Base-by-base conservation (phyloP, 176 grass and related monocot species). In the Elymus sibiricus region DNA sequence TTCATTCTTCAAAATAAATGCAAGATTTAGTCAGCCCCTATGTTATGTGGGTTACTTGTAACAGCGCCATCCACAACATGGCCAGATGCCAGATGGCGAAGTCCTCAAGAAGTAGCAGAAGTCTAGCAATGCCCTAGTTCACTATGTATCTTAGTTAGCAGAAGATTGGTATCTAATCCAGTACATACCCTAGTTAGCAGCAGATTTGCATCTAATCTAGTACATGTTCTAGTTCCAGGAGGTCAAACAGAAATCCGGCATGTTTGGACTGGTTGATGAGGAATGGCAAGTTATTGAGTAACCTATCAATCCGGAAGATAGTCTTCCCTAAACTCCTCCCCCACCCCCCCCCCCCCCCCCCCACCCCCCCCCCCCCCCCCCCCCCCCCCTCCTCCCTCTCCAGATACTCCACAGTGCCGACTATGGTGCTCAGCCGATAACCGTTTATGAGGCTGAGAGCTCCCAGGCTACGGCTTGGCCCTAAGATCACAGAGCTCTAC, bases 1-100 rank as follows among this genome's bases (percentile, higher is more conserved):
- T 3, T n/a, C 2, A 74, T 28, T 87, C 12, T 83, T 83, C 21
- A 66, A 72, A 13, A 64, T n/a, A 79, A 59, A 44, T 87, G 21
- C 34, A 74, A 26, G 21, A 26, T 26, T 21, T 11, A 72, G 60
- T 40, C 5, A 10, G 13, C 22, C 24, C 35, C 17, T 74, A 73
- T 28, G 40, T 47, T 74, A 47, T 74, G 40, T 47, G 71, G 24
- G 71, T 25, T 74, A 46, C 24, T 28, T 74, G 71, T 43, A 74
- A 28, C 24, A 28, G 71, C 0, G 14, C 24, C 24, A 12, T 28
- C 24, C 24, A 3, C 42, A 13, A 74, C 71, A 72, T 5, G 10
- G 34, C 37, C 39, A 71, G 22, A 71, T 73, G 16, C 49, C 7
- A 58, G 53, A 58, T 58, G 19, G 11, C 13, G 3, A 43, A 74